phyloP scores from a whole-genome alignment of 192 early-diverging fungal genomes.

The Spinellus fusiger region DNA sequence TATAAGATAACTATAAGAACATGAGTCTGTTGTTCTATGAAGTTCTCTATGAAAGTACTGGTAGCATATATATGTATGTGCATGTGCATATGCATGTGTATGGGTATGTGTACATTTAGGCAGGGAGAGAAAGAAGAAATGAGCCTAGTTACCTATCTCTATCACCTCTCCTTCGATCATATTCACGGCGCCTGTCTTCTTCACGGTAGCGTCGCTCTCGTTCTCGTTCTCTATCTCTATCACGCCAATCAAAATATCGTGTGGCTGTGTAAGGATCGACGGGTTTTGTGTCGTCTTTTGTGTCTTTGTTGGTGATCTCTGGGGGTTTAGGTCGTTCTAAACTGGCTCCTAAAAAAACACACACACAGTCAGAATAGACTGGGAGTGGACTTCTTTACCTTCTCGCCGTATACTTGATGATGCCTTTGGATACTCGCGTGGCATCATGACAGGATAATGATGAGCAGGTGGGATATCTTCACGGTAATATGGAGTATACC shows the following conservation, averaged over 20 bases:
- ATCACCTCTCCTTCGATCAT: conserved; percentile 22
- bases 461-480: conserved; percentile 24
- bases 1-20: conserved; percentile 6
- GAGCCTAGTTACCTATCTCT: conserved; percentile 19
- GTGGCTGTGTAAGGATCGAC: conserved; percentile 10
- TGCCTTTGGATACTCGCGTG: conserved; percentile 9
- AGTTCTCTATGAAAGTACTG: background rate
- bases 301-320: background rate
- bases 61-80: background rate
- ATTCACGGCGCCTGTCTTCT: conserved; percentile 31
- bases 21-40: too few species aligned
- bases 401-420: conserved; percentile 23
- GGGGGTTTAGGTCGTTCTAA: conserved; percentile 10
- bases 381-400: conserved; percentile 1
- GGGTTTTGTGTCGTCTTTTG: conserved; percentile 16
- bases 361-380: background rate
- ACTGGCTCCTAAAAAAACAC: conserved; percentile 1
- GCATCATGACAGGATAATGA: conserved; percentile 6
- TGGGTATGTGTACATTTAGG: background rate
- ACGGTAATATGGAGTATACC: conserved; percentile 30
- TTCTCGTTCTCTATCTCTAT: conserved; percentile 19
- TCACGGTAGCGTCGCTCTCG: conserved; percentile 23
- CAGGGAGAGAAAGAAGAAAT: background rate
- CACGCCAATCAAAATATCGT: conserved; percentile 29
- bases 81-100: background rate